Evolutionary conservation across 1,284 basidiomycete genomes (phyloP).

Genomic region (Somion occarium): DNA sequence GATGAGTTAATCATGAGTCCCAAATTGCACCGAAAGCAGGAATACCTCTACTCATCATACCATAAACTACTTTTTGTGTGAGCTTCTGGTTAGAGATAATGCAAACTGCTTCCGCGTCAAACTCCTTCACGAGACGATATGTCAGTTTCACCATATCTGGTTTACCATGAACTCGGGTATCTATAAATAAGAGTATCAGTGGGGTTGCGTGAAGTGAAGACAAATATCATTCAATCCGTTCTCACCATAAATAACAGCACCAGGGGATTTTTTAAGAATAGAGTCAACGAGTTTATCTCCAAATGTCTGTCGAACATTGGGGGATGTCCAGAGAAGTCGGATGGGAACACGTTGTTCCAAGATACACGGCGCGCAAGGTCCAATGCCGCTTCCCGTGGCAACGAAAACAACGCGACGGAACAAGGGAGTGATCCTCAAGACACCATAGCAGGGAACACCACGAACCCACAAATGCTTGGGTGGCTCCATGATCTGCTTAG

Average conservation of each 20-base stretch:
- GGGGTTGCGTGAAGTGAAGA: background rate
- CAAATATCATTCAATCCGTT: slow-evolving; percentile 7
- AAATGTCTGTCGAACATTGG: slow-evolving; percentile 55
- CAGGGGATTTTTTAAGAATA: slow-evolving; percentile 47
- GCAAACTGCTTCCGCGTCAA: slow-evolving; percentile 56
- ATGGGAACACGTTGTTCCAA: slow-evolving; percentile 48
- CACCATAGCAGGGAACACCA: slow-evolving; percentile 54
- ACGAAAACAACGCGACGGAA: slow-evolving; percentile 58
- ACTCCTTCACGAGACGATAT: slow-evolving; percentile 51
- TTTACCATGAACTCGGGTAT: slow-evolving; percentile 54
- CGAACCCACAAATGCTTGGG: slow-evolving; percentile 53
- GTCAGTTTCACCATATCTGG: slow-evolving; percentile 61
- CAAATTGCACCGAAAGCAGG: slow-evolving; percentile 59
- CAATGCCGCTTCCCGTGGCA: slow-evolving; percentile 59
- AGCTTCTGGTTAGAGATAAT: slow-evolving; percentile 59
- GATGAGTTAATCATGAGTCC: slow-evolving; percentile 33
- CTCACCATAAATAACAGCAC: slow-evolving; percentile 52
- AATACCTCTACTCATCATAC: slow-evolving; percentile 55
- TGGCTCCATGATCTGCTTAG: slow-evolving; percentile 44
- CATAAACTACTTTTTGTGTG: slow-evolving; percentile 57
- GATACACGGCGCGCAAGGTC: slow-evolving; percentile 52
- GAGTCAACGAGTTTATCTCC: slow-evolving; percentile 53
- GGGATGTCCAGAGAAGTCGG: slow-evolving; percentile 54
- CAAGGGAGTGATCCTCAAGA: slow-evolving; percentile 51
- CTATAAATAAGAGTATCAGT: slow-evolving; percentile 22